Evolutionary conservation across 2,329 filamentous ascomycete genomes (phyloP), one percentile per base, ranked within the genome.

Genomic region (Dactylellina sp.): DNA sequence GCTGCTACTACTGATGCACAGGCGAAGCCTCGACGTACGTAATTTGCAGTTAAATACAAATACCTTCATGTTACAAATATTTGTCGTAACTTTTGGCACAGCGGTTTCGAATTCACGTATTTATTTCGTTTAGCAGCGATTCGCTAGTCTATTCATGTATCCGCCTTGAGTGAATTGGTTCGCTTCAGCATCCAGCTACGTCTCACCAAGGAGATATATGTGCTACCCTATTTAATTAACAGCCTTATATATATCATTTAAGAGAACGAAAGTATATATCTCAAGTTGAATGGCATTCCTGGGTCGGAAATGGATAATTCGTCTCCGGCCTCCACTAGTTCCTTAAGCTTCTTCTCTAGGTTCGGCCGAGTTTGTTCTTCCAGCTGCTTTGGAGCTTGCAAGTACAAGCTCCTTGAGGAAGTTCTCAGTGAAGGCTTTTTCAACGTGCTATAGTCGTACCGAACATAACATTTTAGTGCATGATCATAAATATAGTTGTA

Each of bases 361-460:
- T 99, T 98, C 0, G 88, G 87, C 62, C 92, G 85, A 0, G 94
- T 97, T 82, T 92, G 87, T 82, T 92, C 88, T 80, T 97, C 92
- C 62, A 99, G 83, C 75, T 91, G 88, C 4, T 89, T 88, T 0
- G 95, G 93, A 25, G 86, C 89, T 77, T 93, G 92, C 85, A 96
- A 95, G 81, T 97, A 99, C 46, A 99, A 85, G 2, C 92, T 95
- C 83, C 91, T 95, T 61, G 87, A 87, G 77, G 94, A 89, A 0
- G 88, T 88, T 53, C 93, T 87, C 77, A 99, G 86, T 5, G 92
- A 96, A 0, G 95, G 94, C 80, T 93, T 93, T 85, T 97, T 98
- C 62, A 99, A 20, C 2, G 75, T 66, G 18, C 65, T 70, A 49
- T 56, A 60, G 11, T 37, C 39, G 32, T 28, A 25, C 9, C 3